These are phyloP conservation scores for Lentithecium fluviatile DNA, from an alignment of 495 filamentous ascomycete genomes.

Conservation along the genomic window DNA sequence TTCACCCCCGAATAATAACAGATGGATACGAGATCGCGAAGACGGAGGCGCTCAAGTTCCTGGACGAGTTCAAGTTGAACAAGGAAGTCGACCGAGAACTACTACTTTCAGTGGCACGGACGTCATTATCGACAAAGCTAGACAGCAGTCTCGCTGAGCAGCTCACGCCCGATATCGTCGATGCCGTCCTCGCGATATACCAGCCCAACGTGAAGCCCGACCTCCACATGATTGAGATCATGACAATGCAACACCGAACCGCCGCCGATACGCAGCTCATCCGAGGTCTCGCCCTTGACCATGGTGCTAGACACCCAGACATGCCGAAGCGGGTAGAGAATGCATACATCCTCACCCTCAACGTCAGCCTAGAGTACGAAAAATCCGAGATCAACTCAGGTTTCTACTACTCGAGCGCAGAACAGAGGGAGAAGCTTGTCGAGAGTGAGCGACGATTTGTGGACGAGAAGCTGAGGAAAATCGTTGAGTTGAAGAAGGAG, in stretches of 20 bases:
- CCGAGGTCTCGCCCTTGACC: conserved; percentile 86
- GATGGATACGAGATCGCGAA: conserved; percentile 98
- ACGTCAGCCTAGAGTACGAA: conserved; percentile 97
- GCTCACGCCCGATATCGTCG: conserved; percentile 90
- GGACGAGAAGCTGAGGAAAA: conserved; percentile 94
- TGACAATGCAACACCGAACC: conserved; percentile 99
- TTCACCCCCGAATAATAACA: conserved; percentile 95
- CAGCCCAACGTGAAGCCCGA: conserved; percentile 87
- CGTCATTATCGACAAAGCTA: conserved; percentile 91
- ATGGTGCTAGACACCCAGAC: conserved; percentile 94
- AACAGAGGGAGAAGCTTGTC: conserved; percentile 95
- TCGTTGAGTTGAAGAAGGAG: conserved; percentile 96
- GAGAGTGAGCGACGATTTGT: conserved; percentile 96
- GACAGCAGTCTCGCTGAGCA: conserved; percentile 83
- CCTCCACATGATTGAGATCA: conserved; percentile 98
- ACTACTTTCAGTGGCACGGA: conserved; percentile 87
- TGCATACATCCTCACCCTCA: conserved; percentile 89
- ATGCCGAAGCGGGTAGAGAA: conserved; percentile 98
- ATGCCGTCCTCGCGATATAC: conserved; percentile 93
- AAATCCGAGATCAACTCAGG: conserved; percentile 99
- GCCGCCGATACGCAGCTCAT: conserved; percentile 96
- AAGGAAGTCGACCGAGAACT: conserved; percentile 90
- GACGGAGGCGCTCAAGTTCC: conserved; percentile 89
- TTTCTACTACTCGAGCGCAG: conserved; percentile 97
- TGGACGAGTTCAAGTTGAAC: conserved; percentile 88